phyloP scores from a whole-genome alignment of 1,284 basidiomycete species.

The Sporisorium scitamineum region DNA sequence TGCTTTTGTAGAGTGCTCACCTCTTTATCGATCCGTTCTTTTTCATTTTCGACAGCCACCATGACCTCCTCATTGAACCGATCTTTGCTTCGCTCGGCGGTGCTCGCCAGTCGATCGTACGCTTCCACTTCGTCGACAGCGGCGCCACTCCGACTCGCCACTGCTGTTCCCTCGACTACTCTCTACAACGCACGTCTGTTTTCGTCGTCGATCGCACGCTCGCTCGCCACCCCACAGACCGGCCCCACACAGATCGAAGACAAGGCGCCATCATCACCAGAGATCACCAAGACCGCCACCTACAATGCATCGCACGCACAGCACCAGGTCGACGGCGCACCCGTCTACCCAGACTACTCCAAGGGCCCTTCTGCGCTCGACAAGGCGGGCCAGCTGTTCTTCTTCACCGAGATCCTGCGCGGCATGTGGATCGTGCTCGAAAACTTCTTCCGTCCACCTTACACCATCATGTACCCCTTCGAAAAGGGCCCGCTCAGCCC shows the following conservation, averaged over 20 bases:
- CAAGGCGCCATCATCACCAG: constrained; percentile 31
- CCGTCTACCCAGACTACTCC: constrained; percentile 70
- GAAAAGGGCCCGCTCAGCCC: constrained; percentile 98
- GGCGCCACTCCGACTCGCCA: constrained; percentile 39
- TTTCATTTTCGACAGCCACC: constrained; percentile 1
- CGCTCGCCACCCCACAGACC: constrained; percentile 49
- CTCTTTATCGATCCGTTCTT: not conserved
- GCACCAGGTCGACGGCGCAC: constrained; percentile 23
- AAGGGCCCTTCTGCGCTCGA: constrained; percentile 78
- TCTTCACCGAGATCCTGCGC: constrained; percentile 97
- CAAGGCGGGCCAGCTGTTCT: constrained; percentile 96
- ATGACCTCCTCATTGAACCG: constrained; percentile 52
- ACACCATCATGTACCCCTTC: constrained; percentile 83
- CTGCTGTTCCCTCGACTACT: constrained; percentile 28
- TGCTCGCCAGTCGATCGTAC: constrained; percentile 44
- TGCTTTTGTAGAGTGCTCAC: not conserved
- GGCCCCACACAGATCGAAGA: constrained; percentile 39
- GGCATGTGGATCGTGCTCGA: constrained; percentile 99
- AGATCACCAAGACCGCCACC: constrained; percentile 40
- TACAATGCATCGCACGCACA: constrained; percentile 36
- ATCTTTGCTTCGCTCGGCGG: constrained; percentile 47
- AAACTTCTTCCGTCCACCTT: constrained; percentile 96
- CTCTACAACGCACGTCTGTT: constrained; percentile 45
- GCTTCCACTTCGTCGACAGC: constrained; percentile 33
- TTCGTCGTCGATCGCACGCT: constrained; percentile 42